phyloP scores from a whole-genome alignment of 306 rosid genomes.

The Quercus bicolor region DNA sequence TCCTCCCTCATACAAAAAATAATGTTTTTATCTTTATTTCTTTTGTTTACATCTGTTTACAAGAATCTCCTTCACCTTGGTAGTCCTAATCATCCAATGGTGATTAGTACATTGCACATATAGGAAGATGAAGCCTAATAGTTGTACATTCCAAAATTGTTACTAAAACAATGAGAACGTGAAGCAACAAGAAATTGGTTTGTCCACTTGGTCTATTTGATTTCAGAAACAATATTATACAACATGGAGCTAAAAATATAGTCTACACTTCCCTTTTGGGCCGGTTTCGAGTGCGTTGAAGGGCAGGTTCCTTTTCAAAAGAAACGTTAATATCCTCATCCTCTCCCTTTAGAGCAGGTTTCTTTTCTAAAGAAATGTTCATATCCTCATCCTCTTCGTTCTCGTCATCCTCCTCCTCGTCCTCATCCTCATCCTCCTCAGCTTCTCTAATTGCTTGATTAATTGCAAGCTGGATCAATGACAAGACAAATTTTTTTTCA shows the following conservation, averaged over 20 bases:
- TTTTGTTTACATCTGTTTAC: no score
- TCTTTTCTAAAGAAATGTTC: conserved; percentile 36
- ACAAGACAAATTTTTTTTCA: not conserved
- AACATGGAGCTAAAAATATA: not conserved
- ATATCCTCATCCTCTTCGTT: conserved; percentile 15
- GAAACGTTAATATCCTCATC: conserved; percentile 23
- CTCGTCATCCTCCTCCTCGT: not conserved
- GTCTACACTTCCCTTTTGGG: conserved; percentile 69
- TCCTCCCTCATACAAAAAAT: no score
- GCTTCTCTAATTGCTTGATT: conserved; percentile 67
- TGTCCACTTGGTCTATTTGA: conserved; percentile 5
- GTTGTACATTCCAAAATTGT: conserved; percentile 4
- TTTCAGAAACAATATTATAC: not conserved
- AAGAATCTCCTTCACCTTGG: not conserved
- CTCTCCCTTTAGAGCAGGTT: conserved; percentile 36
- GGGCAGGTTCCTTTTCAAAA: conserved; percentile 49
- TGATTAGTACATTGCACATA: not conserved
- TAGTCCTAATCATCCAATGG: not conserved
- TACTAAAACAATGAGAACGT: not conserved
- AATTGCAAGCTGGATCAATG: conserved; percentile 61
- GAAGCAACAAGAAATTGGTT: conserved; percentile 9
- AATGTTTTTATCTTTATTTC: no score
- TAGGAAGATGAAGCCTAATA: not conserved
- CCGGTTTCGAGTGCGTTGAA: conserved; percentile 68
- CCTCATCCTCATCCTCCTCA: conserved; percentile 44